Conservation (phyloP, 768 basidiomycete species). For the Strobilomyces echinocephalus region DNA sequence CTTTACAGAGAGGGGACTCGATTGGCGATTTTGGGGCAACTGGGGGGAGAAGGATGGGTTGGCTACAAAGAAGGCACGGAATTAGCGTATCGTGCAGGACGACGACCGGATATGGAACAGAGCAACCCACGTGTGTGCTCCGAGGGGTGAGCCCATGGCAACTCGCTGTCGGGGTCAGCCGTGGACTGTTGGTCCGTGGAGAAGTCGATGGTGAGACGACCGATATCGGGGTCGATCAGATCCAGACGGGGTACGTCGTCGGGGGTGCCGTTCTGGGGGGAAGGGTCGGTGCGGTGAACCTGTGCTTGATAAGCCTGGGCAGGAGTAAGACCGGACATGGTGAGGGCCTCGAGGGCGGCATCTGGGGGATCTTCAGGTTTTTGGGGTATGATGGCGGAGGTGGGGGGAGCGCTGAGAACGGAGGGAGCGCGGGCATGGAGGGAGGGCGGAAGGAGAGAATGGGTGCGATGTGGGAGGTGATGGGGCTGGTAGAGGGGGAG, state of each 20-base stretch:
- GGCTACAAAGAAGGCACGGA: slow-evolving; percentile 21
- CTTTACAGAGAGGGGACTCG: slow-evolving; percentile 36
- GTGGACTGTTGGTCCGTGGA: slow-evolving; percentile 31
- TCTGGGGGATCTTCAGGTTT: slow-evolving; percentile 49
- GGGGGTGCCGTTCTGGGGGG: slow-evolving; percentile 29
- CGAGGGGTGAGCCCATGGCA: slow-evolving; percentile 47
- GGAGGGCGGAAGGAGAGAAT: slow-evolving; percentile 37
- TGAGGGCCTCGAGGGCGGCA: slow-evolving; percentile 39
- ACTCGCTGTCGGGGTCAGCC: slow-evolving; percentile 45
- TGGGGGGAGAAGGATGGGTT: slow-evolving; percentile 18
- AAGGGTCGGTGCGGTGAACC: slow-evolving; percentile 49
- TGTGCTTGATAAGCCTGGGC: slow-evolving; percentile 82
- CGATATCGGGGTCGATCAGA: slow-evolving; percentile 53
- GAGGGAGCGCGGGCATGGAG: slow-evolving; percentile 47
- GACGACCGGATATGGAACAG: slow-evolving; percentile 26
- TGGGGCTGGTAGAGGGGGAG: slow-evolving; percentile 13
- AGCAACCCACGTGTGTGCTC: slow-evolving; percentile 42
- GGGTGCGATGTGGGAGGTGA: slow-evolving; percentile 21
- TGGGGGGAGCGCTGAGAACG: slow-evolving; percentile 39
- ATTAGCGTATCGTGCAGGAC: slow-evolving; percentile 27
- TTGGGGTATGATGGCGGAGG: slow-evolving; percentile 42
- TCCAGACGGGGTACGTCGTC: slow-evolving; percentile 36
- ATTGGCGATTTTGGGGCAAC: slow-evolving; percentile 27
- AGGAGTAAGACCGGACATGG: slow-evolving; percentile 57
- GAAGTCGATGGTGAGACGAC: slow-evolving; percentile 57